Percentiles rank a stretch among this genome's conserved stretches.
phyloP scores from a whole-genome alignment of 805 yeast species.

The Myxozyma nipponensis region DNA sequence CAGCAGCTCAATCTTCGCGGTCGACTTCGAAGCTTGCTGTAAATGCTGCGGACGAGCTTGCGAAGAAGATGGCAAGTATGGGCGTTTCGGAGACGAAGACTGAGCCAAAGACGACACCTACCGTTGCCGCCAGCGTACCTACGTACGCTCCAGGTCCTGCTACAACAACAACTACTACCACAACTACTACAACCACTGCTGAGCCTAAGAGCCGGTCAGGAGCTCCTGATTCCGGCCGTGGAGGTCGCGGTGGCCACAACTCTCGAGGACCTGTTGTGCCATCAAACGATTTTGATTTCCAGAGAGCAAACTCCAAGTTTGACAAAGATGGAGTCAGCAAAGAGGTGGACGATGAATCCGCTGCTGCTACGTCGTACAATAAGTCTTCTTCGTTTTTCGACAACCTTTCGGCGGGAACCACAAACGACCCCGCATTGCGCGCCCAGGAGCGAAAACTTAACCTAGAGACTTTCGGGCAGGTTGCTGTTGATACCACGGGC shows the following conservation, averaged over 20 bases:
- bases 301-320: constrained; percentile 67
- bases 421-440: constrained; percentile 52
- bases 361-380: constrained; percentile 51
- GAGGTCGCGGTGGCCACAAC: constrained; percentile 7
- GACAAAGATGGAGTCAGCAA: constrained; percentile 33
- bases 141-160: not conserved
- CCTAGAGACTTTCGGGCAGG: constrained; percentile 79
- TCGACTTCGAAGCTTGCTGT: constrained; percentile 22
- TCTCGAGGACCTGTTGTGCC: constrained; percentile 40
- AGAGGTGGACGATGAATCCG: constrained; percentile 40
- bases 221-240: not conserved
- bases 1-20: constrained; percentile 17
- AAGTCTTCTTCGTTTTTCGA: constrained; percentile 87
- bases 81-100: not conserved
- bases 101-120: constrained; percentile 3
- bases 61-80: constrained; percentile 10
- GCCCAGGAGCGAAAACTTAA: constrained; percentile 68
- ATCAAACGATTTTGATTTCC: constrained; percentile 70
- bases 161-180: not conserved
- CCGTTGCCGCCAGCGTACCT: constrained; percentile 14
- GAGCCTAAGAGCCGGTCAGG: too few species aligned
- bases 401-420: constrained; percentile 64
- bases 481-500: constrained; percentile 46
- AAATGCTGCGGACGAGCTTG: constrained; percentile 24
- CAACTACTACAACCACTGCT: not conserved